Evolutionary conservation across 768 basidiomycete genomes (phyloP).

Genomic region (Naganishia friedmannii): DNA sequence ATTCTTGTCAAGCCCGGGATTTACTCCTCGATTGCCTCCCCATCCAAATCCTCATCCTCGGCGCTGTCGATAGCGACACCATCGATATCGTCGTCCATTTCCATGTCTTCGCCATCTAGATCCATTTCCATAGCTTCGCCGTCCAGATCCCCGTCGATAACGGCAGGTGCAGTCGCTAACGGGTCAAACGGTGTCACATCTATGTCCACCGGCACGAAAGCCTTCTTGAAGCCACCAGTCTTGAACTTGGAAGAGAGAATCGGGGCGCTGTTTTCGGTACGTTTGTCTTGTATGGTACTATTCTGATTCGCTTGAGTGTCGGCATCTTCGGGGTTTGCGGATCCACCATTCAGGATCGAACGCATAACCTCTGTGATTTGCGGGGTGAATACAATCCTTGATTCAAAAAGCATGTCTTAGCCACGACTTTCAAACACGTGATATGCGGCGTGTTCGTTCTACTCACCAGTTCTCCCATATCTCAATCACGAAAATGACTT

Average conservation of each 20-base stretch:
- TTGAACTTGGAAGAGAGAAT: conserved; percentile 17
- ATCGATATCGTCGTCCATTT: conserved; percentile 39
- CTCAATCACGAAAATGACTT: conserved; percentile 82
- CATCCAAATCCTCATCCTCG: conserved; percentile 51
- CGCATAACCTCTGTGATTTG: conserved; percentile 76
- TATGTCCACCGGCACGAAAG: conserved; percentile 43
- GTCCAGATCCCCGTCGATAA: conserved; percentile 52
- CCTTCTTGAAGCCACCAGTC: conserved; percentile 45
- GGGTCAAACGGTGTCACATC: conserved; percentile 40
- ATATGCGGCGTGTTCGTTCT: not conserved
- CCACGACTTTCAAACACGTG: not conserved
- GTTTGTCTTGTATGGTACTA: conserved; percentile 6
- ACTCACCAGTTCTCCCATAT: conserved; percentile 87
- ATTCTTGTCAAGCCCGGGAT: too few relatives aligned
- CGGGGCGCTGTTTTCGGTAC: conserved; percentile 33
- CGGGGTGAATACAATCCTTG: conserved; percentile 81
- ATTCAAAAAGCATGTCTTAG: not conserved
- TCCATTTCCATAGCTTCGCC: conserved; percentile 55
- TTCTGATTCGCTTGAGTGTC: not conserved
- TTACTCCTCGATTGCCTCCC: conserved; percentile 27
- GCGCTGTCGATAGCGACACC: conserved; percentile 52
- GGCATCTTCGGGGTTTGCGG: conserved; percentile 29
- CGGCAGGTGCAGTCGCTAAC: conserved; percentile 37
- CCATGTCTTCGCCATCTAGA: conserved; percentile 56
- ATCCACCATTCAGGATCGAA: conserved; percentile 62